Percentiles rank a stretch among this genome's conserved stretches.
These are phyloP conservation scores for Macrophomina phaseolina DNA, from an alignment of 2,329 filamentous ascomycete genomes.

Conservation along the genomic window DNA sequence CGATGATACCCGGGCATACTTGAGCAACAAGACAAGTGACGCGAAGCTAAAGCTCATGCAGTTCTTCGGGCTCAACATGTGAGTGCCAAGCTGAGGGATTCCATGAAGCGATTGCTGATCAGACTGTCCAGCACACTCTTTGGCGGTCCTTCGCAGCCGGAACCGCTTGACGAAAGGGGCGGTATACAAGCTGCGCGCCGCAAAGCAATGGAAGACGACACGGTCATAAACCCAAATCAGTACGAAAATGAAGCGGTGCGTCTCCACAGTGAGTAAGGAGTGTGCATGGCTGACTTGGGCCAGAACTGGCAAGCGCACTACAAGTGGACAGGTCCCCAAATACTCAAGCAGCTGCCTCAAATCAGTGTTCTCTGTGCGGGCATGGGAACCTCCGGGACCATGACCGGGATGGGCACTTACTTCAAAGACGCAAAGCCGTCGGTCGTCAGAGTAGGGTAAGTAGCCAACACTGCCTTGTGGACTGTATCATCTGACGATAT, in stretches of 20 bases:
- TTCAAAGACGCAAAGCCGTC: conserved; percentile 56
- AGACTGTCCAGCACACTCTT: conserved; percentile 56
- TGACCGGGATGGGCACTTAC: conserved; percentile 47
- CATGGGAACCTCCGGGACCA: conserved; percentile 62
- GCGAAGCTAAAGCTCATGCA: conserved; percentile 62
- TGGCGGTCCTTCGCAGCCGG: conserved; percentile 64
- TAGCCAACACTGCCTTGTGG: neutral
- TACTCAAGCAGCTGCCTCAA: conserved; percentile 61
- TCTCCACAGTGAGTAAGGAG: no score
- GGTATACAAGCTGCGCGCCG: conserved; percentile 57
- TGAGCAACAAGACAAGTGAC: conserved; percentile 64
- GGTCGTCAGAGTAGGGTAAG: conserved; percentile 27
- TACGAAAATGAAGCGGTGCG: conserved; percentile 58
- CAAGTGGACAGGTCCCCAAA: conserved; percentile 65
- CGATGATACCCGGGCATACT: conserved; percentile 59
- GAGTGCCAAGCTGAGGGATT: conserved; percentile 27
- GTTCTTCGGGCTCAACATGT: conserved; percentile 64
- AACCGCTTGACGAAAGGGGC: conserved; percentile 60
- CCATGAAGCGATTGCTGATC: neutral
- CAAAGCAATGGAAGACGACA: conserved; percentile 50
- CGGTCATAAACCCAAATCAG: conserved; percentile 60
- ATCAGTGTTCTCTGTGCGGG: conserved; percentile 63
- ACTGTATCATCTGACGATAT: neutral
- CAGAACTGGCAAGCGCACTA: conserved; percentile 62
- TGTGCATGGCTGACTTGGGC: neutral